Base-by-base conservation (phyloP, 73 alveolate species). In the Durusdinium trenchii region DNA sequence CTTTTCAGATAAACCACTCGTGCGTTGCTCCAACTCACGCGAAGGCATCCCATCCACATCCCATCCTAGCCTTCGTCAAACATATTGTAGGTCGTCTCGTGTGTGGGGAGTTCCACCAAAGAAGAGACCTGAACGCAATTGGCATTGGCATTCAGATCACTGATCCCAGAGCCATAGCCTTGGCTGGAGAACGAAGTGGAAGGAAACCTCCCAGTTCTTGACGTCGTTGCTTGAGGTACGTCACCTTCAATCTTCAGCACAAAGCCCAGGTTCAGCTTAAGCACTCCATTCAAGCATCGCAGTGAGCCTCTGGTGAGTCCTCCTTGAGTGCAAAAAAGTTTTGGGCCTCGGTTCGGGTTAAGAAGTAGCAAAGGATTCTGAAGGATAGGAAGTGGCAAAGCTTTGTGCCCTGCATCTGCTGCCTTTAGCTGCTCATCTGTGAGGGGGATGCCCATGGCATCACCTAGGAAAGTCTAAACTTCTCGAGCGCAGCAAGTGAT, bases 311-410 rank as follows among this genome's bases (percentile, higher is more conserved):
- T n/a, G 98, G 98, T 26, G 98, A 71, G 78, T 91, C 98, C 98
- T 91, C 98, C 76, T 91, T 91, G 76, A 91, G 98, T n/a, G 98
- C 89, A 38, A 91, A 69, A 40, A 91, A 91, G 61, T 91, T 91
- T 45, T 67, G 87, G 40, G 98, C 98, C 98, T 91, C 26, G n/a
- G n/a, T 9, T 64, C 28, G 79, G 45, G 42, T 64, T 6, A 64
- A 26, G 38, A 35, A 5, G 40, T 12, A 3, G 57, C 46, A 40
- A 42, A 14, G 40, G 6, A 23, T n/a, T 26, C 43, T 5, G 79
- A 30, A 10, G 26, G 78, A 40, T 10, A 32, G 81, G 14, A 2
- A 35, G 38, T 3, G 36, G 81, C 42, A 35, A 23, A 36, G 35
- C 54, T 91, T 57, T 40, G 98, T 40, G 7, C 26, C 87, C 16